Base-by-base conservation (phyloP, 129 eudicot genomes). In the Chrysanthemum lavandulifolium region DNA sequence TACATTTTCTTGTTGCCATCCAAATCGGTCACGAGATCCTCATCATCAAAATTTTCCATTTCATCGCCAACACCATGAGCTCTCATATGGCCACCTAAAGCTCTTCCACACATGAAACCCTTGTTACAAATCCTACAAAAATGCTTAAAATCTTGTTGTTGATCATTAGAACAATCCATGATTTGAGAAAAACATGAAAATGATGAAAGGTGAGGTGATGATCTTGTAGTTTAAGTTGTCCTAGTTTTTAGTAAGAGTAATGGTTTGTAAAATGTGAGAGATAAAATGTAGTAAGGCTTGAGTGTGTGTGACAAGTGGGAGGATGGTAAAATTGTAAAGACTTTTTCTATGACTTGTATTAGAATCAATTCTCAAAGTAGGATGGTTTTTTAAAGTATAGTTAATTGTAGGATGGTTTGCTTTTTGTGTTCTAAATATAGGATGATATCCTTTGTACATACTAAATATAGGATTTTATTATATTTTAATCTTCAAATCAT, bases 41-140 rank as follows among this genome's bases (percentile, higher is more conserved):
- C 89, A 5, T 89, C 89, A 3, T 89, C 92, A 25, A 84, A 13
- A 54, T 49, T 78, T 2, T 52, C 83, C 29, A 51, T 67, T 50
- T 86, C 96, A 67, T 86, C 96, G 0, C 86, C 92, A 43, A 86
- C 84, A 14, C 90, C 96, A 57, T 88, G 95, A 59, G 95, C 90
- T 51, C 95, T 79, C 95, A 88, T 88, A 69, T 85, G 95, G 18
- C 95, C 95, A 33, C 90, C 95, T 15, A 89, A 76, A 48, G 96
- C 96, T 70, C 91, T 61, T 23, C 66, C 66, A 61, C 96, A 90
- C 89, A 90, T 72, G 64, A 90, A 90, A n/a, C 96, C 96, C 73
- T 85, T 90, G 60, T 83, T 87, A 75, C 96, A 90, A 33, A 88
- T 76, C 65, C 81, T 83, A 48, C 95, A 88, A 82, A 85, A 83